These are phyloP conservation scores for Leccinum brunneo-olivaceum DNA, from an alignment of 1,284 basidiomycete species.

Conservation along the genomic window DNA sequence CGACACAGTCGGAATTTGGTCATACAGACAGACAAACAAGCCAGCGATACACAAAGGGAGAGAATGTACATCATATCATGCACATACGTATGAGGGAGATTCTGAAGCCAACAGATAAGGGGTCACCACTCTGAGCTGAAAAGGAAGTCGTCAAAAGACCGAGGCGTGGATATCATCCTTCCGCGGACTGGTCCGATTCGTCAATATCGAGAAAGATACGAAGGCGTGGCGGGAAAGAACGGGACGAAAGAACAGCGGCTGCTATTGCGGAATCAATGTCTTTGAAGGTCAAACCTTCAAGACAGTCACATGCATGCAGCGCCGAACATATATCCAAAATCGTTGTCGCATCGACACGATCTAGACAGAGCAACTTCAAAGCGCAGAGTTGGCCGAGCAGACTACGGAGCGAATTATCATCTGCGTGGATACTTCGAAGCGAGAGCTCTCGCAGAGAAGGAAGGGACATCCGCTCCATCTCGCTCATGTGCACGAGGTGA, in stretches of 20 bases:
- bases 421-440: conserved; percentile 10
- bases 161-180: too few relatives aligned
- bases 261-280: conserved; percentile 4
- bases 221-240: conserved; percentile 5
- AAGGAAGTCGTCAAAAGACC: too few relatives aligned
- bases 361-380: conserved; percentile 10
- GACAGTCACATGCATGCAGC: conserved; percentile 7
- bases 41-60: too few relatives aligned
- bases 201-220: conserved; percentile 19
- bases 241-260: conserved; percentile 3
- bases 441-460: conserved; percentile 12
- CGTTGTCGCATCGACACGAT: conserved; percentile 8
- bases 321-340: conserved; percentile 8
- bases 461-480: conserved; percentile 1
- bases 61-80: too few relatives aligned
- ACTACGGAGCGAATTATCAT: neutral
- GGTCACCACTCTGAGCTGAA: too few relatives aligned
- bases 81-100: too few relatives aligned
- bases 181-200: too few relatives aligned
- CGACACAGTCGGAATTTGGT: too few relatives aligned
- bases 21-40: too few relatives aligned
- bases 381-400: conserved; percentile 9
- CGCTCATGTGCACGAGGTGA: conserved; percentile 9
- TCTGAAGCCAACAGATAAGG: too few relatives aligned
- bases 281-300: conserved; percentile 12